These are phyloP conservation scores for Nakataea oryzae DNA, from an alignment of 2,329 filamentous ascomycete species.

Conservation along the genomic window DNA sequence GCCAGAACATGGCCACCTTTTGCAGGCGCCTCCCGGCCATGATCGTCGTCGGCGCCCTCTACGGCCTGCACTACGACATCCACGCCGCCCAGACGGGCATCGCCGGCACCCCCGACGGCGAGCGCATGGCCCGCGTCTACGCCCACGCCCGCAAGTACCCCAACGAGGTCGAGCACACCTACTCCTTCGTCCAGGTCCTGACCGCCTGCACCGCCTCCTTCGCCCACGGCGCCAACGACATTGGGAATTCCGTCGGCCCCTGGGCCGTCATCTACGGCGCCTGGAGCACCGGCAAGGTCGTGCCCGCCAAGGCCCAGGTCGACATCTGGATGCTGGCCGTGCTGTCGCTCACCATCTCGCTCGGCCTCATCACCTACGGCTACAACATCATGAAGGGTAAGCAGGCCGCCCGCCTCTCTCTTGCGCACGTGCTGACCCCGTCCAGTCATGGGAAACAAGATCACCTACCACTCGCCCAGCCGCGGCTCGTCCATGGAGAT, in stretches of 20 bases:
- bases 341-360: conserved; percentile 49
- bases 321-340: conserved; percentile 71
- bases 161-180: conserved; percentile 61
- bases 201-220: conserved; percentile 66
- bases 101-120: conserved; percentile 60
- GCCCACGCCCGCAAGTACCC: conserved; percentile 52
- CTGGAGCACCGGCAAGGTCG: conserved; percentile 53
- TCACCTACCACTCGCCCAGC: conserved; percentile 55
- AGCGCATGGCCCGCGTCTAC: conserved; percentile 61
- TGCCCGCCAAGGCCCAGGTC: conserved; percentile 52
- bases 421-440: neutral
- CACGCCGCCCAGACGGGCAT: conserved; percentile 65
- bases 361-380: conserved; percentile 64
- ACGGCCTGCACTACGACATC: conserved; percentile 75
- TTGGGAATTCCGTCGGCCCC: conserved; percentile 59
- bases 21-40: conserved; percentile 59
- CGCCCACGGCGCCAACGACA: conserved; percentile 68
- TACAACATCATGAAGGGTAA: conserved; percentile 78
- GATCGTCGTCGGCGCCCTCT: conserved; percentile 52
- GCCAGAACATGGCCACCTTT: conserved; percentile 55
- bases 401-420: conserved; percentile 9
- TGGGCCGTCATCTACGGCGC: conserved; percentile 62
- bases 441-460: conserved; percentile 69
- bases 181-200: conserved; percentile 55
- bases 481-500: conserved; percentile 64